These are phyloP conservation scores for Pseudogymnoascus sp. DNA, from an alignment of 2,329 filamentous ascomycete genomes.

Conservation along the genomic window DNA sequence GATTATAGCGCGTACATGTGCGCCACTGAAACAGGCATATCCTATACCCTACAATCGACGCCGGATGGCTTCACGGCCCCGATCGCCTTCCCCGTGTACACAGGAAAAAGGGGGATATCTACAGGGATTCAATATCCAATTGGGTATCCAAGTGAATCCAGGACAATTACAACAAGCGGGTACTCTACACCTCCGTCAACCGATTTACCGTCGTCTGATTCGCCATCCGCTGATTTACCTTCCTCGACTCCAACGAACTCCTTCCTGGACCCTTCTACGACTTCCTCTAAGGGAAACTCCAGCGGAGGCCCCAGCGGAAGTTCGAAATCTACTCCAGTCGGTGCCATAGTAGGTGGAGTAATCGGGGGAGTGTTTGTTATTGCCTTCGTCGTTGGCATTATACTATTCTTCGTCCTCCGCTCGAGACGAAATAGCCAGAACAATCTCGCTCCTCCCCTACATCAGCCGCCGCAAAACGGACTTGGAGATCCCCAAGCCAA, in stretches of 20 bases:
- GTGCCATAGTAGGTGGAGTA: background rate
- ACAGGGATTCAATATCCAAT: background rate
- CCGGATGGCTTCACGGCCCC: background rate
- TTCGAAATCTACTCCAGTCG: background rate
- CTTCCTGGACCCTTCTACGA: background rate
- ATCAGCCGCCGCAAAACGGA: background rate
- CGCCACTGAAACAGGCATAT: background rate
- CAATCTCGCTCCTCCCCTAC: background rate
- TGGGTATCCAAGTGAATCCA: background rate
- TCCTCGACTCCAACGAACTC: background rate
- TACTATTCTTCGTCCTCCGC: background rate
- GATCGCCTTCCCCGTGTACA: background rate
- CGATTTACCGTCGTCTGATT: background rate
- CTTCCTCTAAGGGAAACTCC: background rate
- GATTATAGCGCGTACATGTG: background rate
- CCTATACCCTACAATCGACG: background rate
- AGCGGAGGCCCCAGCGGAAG: too few species aligned
- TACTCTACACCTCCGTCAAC: background rate
- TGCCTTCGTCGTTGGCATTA: background rate
- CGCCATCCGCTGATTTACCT: background rate
- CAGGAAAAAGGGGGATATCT: background rate
- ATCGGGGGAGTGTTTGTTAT: background rate
- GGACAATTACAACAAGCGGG: background rate
- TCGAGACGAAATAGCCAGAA: background rate
- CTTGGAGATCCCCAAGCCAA: background rate